Conservation (phyloP, 106 monocot genomes). For the Dendrobium catenatum region DNA sequence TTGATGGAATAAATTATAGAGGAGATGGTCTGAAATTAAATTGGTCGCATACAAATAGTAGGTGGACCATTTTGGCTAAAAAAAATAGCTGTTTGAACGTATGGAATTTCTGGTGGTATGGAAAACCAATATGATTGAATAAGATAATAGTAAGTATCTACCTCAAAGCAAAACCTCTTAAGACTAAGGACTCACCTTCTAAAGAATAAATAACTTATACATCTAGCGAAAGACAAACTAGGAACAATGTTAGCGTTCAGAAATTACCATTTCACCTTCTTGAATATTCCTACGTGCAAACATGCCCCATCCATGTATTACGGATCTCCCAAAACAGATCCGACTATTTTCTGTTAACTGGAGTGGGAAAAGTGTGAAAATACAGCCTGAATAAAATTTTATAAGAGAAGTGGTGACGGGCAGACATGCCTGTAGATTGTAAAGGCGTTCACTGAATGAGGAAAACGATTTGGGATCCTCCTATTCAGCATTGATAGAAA, state of each 20-base stretch:
- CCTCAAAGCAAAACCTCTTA: background rate
- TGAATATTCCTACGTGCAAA: conserved; percentile 88
- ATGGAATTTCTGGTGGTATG: background rate
- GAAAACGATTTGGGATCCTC: conserved; percentile 51
- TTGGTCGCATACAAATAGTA: too few species aligned
- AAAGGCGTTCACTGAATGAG: conserved; percentile 74
- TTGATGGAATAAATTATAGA: too few species aligned
- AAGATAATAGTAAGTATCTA: background rate
- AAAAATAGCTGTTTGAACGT: background rate
- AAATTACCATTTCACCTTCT: conserved; percentile 97
- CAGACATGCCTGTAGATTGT: conserved; percentile 51
- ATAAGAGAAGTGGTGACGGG: background rate
- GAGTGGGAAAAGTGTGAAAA: background rate
- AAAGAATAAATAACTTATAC: background rate
- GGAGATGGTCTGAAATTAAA: too few species aligned
- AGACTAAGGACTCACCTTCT: background rate
- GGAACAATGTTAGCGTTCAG: background rate
- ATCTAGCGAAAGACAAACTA: background rate
- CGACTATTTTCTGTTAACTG: conserved; percentile 74
- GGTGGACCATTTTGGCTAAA: too few species aligned
- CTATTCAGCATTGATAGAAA: conserved; percentile 25
- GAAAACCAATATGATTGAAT: background rate
- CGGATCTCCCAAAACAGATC: conserved; percentile 91
- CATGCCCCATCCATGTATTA: conserved; percentile 99
- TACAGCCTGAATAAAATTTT: background rate